These are phyloP conservation scores for Solanum chilense DNA, from an alignment of 257 asterid species.

Conservation along the genomic window DNA sequence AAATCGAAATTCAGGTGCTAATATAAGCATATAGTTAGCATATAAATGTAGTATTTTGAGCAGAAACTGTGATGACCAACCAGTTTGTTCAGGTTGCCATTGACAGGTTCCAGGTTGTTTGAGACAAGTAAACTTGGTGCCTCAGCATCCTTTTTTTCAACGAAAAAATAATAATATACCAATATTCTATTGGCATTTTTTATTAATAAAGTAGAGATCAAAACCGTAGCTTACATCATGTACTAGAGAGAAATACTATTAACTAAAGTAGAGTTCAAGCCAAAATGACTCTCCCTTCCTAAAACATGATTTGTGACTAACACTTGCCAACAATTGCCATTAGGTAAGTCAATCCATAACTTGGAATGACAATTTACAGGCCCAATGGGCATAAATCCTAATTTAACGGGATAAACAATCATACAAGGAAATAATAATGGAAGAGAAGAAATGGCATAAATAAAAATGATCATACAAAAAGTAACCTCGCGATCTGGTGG, in stretches of 20 bases:
- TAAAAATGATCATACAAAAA: too few species aligned
- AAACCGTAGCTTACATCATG: neutral
- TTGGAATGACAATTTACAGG: too few species aligned
- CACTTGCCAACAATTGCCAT: too few species aligned
- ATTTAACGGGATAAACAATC: too few species aligned
- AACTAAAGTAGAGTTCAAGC: neutral
- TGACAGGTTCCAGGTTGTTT: neutral
- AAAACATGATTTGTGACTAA: too few species aligned
- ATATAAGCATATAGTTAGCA: neutral
- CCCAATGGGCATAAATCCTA: too few species aligned
- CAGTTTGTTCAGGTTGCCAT: neutral
- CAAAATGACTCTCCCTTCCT: neutral
- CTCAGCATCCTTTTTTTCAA: neutral
- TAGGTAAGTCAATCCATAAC: too few species aligned
- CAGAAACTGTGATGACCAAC: neutral
- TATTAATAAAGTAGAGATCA: neutral
- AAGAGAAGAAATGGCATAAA: too few species aligned
- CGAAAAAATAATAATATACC: neutral
- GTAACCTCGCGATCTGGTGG: too few species aligned
- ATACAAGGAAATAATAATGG: too few species aligned
- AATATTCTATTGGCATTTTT: too few species aligned
- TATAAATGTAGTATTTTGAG: neutral
- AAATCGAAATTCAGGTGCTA: neutral
- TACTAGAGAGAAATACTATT: neutral
- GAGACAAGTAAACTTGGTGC: neutral